Evolutionary conservation across 208 protist species (phyloP).

Genomic region (Leishmania arabica): DNA sequence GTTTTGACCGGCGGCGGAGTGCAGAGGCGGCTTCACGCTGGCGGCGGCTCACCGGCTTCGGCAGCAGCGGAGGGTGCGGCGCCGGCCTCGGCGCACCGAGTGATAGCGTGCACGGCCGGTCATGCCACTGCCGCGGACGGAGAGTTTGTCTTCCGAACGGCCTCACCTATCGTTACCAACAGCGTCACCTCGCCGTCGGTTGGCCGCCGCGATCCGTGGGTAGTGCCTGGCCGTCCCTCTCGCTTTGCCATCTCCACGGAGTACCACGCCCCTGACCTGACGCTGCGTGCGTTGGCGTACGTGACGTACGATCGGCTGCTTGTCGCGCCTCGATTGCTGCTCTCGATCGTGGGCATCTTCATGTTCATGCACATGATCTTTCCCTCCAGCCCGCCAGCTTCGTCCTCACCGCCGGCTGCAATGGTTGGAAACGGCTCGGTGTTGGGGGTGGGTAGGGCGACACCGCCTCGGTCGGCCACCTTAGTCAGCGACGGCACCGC

Average conservation of each 20-base stretch:
- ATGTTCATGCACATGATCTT: conserved; percentile 41
- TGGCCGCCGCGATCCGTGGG: conserved; percentile 14
- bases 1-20: neutral
- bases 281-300: conserved; percentile 36
- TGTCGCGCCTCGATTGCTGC: conserved; percentile 24
- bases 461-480: neutral
- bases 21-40: neutral
- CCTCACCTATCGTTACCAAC: neutral
- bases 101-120: neutral
- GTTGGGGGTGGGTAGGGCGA: neutral
- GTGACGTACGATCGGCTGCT: conserved; percentile 25
- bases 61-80: neutral
- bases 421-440: neutral
- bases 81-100: neutral
- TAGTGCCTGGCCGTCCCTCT: conserved; percentile 21
- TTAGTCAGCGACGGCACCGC: neutral
- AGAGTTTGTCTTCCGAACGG: neutral
- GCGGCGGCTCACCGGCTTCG: neutral
- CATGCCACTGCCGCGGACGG: neutral
- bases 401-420: neutral
- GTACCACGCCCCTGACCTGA: conserved; percentile 31
- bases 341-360: conserved; percentile 33
- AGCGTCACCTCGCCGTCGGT: conserved; percentile 3
- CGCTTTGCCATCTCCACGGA: conserved; percentile 14
- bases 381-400: conserved; percentile 8